phyloP scores from a whole-genome alignment of 805 yeast genomes.

The Cyberlindnera bimundalis region DNA sequence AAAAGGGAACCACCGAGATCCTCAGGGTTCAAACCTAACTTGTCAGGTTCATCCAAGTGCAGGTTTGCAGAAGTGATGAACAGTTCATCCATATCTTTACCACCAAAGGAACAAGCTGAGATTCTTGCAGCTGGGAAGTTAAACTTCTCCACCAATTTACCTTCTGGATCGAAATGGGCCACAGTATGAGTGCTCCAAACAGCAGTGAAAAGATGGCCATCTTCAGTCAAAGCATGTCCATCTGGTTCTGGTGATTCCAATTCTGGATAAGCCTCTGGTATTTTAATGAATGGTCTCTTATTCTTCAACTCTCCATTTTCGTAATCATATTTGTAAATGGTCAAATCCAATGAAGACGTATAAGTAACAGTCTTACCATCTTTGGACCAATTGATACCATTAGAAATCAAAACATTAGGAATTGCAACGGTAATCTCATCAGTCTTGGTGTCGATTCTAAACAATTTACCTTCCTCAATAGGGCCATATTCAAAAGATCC shows the following conservation, averaged over 20 bases:
- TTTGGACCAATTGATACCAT: constrained; percentile 62
- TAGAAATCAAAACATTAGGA: constrained; percentile 47
- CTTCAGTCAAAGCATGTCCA: constrained; percentile 60
- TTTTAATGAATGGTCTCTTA: constrained; percentile 37
- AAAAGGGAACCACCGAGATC: constrained; percentile 64
- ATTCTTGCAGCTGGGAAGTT: constrained; percentile 56
- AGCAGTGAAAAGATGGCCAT: constrained; percentile 57
- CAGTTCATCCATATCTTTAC: constrained; percentile 50
- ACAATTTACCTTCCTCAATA: constrained; percentile 49
- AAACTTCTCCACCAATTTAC: constrained; percentile 48
- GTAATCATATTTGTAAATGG: constrained; percentile 46
- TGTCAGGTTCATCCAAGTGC: constrained; percentile 39
- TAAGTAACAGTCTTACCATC: constrained; percentile 42
- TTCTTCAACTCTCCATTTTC: constrained; percentile 39
- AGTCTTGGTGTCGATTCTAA: constrained; percentile 36
- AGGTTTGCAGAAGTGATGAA: constrained; percentile 66
- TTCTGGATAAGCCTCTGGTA: constrained; percentile 27
- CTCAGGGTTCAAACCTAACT: constrained; percentile 31
- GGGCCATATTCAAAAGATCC: constrained; percentile 44
- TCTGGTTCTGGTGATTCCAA: constrained; percentile 65
- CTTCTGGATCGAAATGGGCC: constrained; percentile 46
- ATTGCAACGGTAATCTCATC: constrained; percentile 31
- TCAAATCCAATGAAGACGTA: constrained; percentile 49
- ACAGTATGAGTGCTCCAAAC: constrained; percentile 61
- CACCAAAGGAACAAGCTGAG: constrained; percentile 71